Base-by-base conservation (phyloP, 129 eudicot species). In the Artemisia tridentata region DNA sequence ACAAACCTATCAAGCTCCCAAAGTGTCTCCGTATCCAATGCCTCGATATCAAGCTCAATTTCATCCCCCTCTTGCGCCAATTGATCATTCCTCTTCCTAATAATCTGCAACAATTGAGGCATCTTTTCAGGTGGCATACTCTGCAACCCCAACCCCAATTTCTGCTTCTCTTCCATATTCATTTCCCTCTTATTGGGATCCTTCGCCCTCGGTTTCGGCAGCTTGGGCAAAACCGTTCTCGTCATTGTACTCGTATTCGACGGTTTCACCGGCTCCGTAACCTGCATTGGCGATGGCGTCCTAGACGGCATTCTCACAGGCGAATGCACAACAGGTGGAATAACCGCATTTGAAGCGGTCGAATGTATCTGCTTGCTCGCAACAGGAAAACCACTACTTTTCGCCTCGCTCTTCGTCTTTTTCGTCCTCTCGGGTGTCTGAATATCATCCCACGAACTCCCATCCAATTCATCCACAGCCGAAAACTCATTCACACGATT, bases 1-100 rank as follows among this genome's bases (percentile, higher is more conserved):
- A 92, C 96, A 71, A 92, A 92, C 49, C 96, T 78, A 68, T 92
- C 96, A 14, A 92, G 91, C 80, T 92, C 98, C 98, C 96, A 92
- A 38, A 92, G 89, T 0, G 96, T 92, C 69, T 88, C 98, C 0
- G 85, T 84, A 45, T 92, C 96, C 38, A 92, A 83, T 0, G 96
- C 96, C 65, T 92, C 98, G 7, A 92, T 88, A 31, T 92, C 98
- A 0, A 92, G 96, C 91, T 88, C 98, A 25, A 92, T 92, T 75
- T 92, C 98, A 85, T 92, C 98, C 41, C 96, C 96, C 18, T 88
- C 96, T 53, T 88, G 98, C 0, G 86, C 91, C 84, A 88, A 79
- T 8, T 82, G 86, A 25, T 75, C 88, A 69, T 88, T 92, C 68
- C 98, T 75, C 78, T 86, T 92, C 29, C 89, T 61, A 14, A 92